Percentiles rank a stretch among this genome's conserved stretches.
Evolutionary conservation across 2,329 filamentous ascomycete genomes (phyloP).

Genomic region (Colletotrichum liriopes): DNA sequence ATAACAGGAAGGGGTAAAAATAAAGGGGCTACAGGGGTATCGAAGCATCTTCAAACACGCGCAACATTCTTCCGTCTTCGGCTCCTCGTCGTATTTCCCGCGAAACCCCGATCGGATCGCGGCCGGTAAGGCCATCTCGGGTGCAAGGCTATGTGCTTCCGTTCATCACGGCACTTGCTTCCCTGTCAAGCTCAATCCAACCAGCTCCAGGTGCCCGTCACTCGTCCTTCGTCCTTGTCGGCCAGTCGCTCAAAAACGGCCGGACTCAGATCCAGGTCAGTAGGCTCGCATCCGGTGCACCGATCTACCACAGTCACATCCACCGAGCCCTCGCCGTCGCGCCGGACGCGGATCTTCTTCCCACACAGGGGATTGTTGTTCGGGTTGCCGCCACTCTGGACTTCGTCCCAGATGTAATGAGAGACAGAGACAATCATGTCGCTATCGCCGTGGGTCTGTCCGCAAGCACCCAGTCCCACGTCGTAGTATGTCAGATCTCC

Average conservation of each 20-base stretch:
- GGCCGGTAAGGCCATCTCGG: background rate
- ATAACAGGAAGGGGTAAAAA: background rate
- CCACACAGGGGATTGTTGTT: slow-evolving; percentile 72
- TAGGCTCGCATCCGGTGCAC: slow-evolving; percentile 66
- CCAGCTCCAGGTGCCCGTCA: slow-evolving; percentile 55
- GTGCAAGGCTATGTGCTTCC: too few relatives aligned
- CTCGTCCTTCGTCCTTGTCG: slow-evolving; percentile 58
- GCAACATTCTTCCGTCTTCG: background rate
- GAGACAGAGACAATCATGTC: slow-evolving; percentile 79
- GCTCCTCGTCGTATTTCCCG: background rate
- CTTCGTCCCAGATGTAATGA: slow-evolving; percentile 76
- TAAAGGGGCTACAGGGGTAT: slow-evolving; percentile 16
- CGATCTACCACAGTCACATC: slow-evolving; percentile 79
- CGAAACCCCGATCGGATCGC: background rate
- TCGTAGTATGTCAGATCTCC: slow-evolving; percentile 73
- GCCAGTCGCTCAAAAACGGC: slow-evolving; percentile 63
- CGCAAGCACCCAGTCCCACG: slow-evolving; percentile 79
- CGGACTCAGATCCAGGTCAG: slow-evolving; percentile 66
- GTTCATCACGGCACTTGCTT: background rate
- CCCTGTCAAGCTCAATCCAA: slow-evolving; percentile 35
- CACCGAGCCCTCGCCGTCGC: slow-evolving; percentile 59
- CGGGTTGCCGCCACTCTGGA: slow-evolving; percentile 63
- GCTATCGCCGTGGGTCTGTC: slow-evolving; percentile 65
- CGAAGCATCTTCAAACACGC: slow-evolving; percentile 23
- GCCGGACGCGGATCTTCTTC: slow-evolving; percentile 73